These are phyloP conservation scores for Fusarium austroafricanum DNA, from an alignment of 2,329 filamentous ascomycete genomes.

Conservation along the genomic window DNA sequence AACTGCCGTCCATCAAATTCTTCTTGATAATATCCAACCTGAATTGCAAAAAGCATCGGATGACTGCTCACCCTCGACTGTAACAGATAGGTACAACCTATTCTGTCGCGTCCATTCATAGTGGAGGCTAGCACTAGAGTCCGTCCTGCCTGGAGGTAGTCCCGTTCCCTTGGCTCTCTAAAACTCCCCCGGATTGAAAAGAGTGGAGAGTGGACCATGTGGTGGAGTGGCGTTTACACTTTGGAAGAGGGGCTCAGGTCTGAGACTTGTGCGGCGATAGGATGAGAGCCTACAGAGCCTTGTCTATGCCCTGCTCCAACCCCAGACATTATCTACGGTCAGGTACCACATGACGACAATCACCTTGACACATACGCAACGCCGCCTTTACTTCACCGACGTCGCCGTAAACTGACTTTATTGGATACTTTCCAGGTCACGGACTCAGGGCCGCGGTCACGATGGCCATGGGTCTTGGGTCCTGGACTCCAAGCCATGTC, in stretches of 20 bases:
- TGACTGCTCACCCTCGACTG: not conserved
- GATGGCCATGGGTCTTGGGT: conserved; percentile 23
- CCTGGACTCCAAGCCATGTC: conserved; percentile 27
- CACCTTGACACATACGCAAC: conserved; percentile 29
- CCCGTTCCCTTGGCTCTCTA: conserved; percentile 2
- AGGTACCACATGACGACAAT: conserved; percentile 41
- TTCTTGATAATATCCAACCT: not conserved
- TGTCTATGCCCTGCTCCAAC: conserved; percentile 24
- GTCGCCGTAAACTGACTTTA: conserved; percentile 36
- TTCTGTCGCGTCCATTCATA: not conserved
- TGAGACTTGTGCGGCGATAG: conserved; percentile 34
- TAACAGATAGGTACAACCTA: not conserved
- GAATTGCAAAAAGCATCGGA: not conserved
- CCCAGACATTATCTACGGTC: conserved; percentile 37
- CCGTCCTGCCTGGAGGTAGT: not conserved
- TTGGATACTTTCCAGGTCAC: conserved; percentile 41
- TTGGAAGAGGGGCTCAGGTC: conserved; percentile 11
- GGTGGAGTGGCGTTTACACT: conserved; percentile 21
- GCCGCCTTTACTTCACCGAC: conserved; percentile 42
- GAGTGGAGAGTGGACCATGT: conserved; percentile 20
- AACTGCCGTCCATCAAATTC: too few relatives aligned
- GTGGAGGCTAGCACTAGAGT: not conserved
- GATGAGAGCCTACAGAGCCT: conserved; percentile 12
- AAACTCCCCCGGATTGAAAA: conserved; percentile 40
- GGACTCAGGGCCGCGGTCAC: conserved; percentile 42